These are phyloP conservation scores for Kodamaea neixiangensis DNA, from an alignment of 805 yeast genomes.

Conservation along the genomic window DNA sequence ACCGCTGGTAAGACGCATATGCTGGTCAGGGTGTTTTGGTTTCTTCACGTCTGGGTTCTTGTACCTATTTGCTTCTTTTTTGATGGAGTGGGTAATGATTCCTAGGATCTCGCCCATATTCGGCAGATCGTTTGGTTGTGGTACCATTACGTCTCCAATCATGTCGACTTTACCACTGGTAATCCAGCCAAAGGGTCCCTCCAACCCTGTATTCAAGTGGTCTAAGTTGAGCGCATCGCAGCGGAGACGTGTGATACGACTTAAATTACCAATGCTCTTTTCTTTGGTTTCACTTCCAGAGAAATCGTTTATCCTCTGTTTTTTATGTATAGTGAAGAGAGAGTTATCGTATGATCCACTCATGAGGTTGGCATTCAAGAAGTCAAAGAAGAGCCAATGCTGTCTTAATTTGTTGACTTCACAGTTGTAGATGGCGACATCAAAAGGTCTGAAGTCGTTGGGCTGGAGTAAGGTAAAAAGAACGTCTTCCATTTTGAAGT, in stretches of 20 bases:
- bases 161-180: conserved; percentile 89
- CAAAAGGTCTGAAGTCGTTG: conserved; percentile 74
- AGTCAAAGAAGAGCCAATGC: conserved; percentile 91
- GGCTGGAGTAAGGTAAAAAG: conserved; percentile 84
- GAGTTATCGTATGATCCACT: conserved; percentile 94
- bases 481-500: conserved; percentile 80
- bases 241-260: conserved; percentile 70
- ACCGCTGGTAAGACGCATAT: conserved; percentile 27
- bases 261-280: conserved; percentile 7
- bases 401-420: conserved; percentile 78
- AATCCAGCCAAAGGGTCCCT: conserved; percentile 98
- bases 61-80: conserved; percentile 50
- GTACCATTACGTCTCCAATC: conserved; percentile 86
- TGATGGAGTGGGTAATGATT: conserved; percentile 47
- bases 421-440: conserved; percentile 84
- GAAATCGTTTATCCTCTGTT: conserved; percentile 59
- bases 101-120: conserved; percentile 49
- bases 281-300: conserved; percentile 10
- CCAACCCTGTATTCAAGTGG: conserved; percentile 85
- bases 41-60: conserved; percentile 32
- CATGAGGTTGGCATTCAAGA: conserved; percentile 77
- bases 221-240: conserved; percentile 85
- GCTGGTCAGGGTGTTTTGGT: conserved; percentile 30
- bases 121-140: conserved; percentile 58
- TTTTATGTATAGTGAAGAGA: conserved; percentile 84